Base-by-base conservation (phyloP, 2,329 filamentous ascomycete species). In the Penicillium sp. region DNA sequence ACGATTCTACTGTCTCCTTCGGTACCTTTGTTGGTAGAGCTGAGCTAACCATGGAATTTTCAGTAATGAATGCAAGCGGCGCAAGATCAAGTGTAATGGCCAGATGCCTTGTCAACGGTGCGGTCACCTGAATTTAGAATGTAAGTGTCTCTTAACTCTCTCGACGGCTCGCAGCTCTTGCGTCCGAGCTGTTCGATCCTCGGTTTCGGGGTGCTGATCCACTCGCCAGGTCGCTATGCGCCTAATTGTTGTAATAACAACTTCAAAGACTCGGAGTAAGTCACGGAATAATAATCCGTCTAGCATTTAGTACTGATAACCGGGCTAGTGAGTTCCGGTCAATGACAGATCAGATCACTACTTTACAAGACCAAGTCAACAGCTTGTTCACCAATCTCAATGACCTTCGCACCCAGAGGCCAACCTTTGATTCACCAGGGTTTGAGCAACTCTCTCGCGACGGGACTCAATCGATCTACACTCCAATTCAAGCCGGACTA, bases 231-330 rank as follows among this genome's bases (percentile, higher is more conserved):
- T 68, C 75, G 84, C 57, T 88, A 88, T 76, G 83, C 84, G 59
- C 84, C 85, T 5, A 88, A 87, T 68, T 87, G 85, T 76, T 87
- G 85, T 72, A 80, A 75, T 60, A 92, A 85, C 78, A 91, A 85
- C 73, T 92, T 96, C 81, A 94, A 93, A 74, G 92, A 97, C 68
- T 92, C 91, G 46, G 90, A 95, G 79, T 83, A 72, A 58, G 79
- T 70, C 21, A 6, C 16, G 2, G 16, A 34, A 43, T 13, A 23
- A 36, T 34, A 21, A 23, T 11, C 13, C n/a, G 6, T 15, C 41
- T 33, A n/a, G 38, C 36, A 19, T 53, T 34, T 13, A 13, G 44
- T 33, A 16, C 55, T 61, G 43, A 63, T 36, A 27, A 36, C 36
- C 19, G 7, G 25, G 21, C 27, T 48, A 84, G 81, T 10, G 92